Percentiles rank a stretch among this genome's conserved stretches.
Evolutionary conservation across 805 yeast genomes (phyloP).

Genomic region (Wickerhamomyces canadensis): DNA sequence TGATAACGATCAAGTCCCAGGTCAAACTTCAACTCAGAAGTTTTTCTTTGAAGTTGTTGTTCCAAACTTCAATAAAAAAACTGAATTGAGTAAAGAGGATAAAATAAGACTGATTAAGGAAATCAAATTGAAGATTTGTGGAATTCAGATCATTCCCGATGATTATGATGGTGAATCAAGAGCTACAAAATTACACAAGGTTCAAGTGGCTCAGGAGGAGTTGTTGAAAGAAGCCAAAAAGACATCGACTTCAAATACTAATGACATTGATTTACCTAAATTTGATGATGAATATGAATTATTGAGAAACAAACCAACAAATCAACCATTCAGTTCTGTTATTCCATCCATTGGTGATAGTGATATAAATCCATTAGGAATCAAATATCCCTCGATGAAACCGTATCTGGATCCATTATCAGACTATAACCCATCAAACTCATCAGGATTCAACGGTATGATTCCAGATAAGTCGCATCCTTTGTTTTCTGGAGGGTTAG

Average conservation of each 20-base stretch:
- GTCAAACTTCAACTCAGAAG: not conserved
- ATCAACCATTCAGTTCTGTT: not conserved
- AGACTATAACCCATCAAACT: not conserved
- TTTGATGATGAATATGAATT: constrained; percentile 2
- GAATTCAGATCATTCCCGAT: not conserved
- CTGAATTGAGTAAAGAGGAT: not conserved
- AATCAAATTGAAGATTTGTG: not conserved
- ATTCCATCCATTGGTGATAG: constrained; percentile 1
- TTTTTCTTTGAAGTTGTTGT: not conserved
- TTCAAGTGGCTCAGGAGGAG: not conserved
- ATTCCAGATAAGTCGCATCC: constrained; percentile 1
- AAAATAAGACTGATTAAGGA: not conserved
- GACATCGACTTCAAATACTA: not conserved
- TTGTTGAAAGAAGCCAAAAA: too few species aligned
- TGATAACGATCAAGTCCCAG: too few species aligned
- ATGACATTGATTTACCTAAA: not conserved
- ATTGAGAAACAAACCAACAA: not conserved
- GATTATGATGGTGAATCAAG: not conserved
- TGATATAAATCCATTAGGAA: not conserved
- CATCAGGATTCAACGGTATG: constrained; percentile 1
- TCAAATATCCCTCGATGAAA: constrained; percentile 1
- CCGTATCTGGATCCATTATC: not conserved
- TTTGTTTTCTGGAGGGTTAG: not conserved
- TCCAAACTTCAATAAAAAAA: not conserved
- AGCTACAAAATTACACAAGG: too few species aligned